A percentile compares a stretch with the other conserved stretches of the same genome.
phyloP scores from a whole-genome alignment of 208 protist genomes.

The Wallacemonas collosoma region DNA sequence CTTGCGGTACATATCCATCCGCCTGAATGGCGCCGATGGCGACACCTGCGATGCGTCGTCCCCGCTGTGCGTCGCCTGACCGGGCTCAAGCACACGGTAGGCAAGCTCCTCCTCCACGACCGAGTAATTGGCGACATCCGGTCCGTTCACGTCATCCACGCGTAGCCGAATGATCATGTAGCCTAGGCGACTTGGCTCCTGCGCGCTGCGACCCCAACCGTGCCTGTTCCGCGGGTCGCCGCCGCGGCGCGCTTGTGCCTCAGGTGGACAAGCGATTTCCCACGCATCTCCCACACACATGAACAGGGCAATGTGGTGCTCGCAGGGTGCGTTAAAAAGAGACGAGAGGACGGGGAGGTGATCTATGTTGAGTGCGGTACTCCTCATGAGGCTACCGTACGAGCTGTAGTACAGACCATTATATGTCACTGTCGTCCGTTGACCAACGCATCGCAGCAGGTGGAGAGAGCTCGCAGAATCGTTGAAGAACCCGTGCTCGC shows the following conservation, averaged over 20 bases:
- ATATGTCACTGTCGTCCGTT: neutral
- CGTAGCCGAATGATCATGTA: slow-evolving; percentile 8
- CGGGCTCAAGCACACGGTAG: neutral
- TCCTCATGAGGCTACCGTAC: neutral
- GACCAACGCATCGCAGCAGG: neutral
- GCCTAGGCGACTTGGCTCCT: neutral
- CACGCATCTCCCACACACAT: slow-evolving; percentile 52
- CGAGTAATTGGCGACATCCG: neutral
- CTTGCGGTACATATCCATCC: slow-evolving; percentile 1
- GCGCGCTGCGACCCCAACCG: neutral
- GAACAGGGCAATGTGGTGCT: slow-evolving; percentile 24
- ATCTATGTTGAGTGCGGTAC: neutral
- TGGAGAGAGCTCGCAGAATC: neutral
- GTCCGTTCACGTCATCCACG: neutral
- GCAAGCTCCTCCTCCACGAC: neutral
- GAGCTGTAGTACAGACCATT: neutral
- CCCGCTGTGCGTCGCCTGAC: neutral
- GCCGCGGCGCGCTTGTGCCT: slow-evolving; percentile 9
- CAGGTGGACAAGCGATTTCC: slow-evolving; percentile 39
- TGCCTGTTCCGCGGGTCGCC: slow-evolving; percentile 11
- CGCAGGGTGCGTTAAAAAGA: slow-evolving; percentile 19
- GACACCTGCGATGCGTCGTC: neutral
- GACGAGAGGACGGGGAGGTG: neutral
- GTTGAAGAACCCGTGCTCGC: neutral
- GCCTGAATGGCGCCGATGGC: neutral